Conservation (phyloP, 192 early-diverging fungal genomes). For the Geosiphon pyriformis region DNA sequence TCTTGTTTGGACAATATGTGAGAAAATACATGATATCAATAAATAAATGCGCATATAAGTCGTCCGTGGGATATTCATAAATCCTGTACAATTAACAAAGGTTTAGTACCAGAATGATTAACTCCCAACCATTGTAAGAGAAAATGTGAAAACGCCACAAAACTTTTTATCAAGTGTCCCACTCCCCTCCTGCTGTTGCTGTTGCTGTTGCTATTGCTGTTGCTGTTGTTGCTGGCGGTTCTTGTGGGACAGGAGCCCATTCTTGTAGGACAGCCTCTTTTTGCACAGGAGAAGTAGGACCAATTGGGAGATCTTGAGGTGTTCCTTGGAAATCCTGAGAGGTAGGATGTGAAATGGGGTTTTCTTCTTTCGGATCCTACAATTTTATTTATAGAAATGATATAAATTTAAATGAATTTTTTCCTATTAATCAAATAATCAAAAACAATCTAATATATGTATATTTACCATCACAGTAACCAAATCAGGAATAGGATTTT, state of each 20-base stretch:
- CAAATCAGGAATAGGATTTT: conserved; percentile 91
- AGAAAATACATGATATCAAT: no score
- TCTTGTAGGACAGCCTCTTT: not conserved
- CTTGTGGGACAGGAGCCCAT: not conserved
- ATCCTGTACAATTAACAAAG: no score
- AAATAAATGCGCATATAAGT: no score
- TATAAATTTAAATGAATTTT: not conserved
- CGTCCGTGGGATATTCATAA: no score
- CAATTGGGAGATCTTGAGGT: not conserved
- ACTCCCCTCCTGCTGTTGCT: no score
- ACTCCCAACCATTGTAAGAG: no score
- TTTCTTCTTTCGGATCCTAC: conserved; percentile 81
- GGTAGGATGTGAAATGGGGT: conserved; percentile 58
- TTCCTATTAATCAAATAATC: not conserved
- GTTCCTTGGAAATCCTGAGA: conserved; percentile 43
- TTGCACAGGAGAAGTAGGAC: not conserved
- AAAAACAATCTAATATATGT: not conserved
- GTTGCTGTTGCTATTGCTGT: no score
- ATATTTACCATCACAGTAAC: conserved; percentile 80
- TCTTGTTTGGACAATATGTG: no score
- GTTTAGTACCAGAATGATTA: no score
- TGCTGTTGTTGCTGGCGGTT: not conserved
- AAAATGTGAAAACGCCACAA: no score
- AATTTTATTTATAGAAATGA: not conserved
- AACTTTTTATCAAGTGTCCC: no score